These are phyloP conservation scores for Parietichytrium sp. DNA, from an alignment of 108 stramenopile genomes.

Conservation along the genomic window DNA sequence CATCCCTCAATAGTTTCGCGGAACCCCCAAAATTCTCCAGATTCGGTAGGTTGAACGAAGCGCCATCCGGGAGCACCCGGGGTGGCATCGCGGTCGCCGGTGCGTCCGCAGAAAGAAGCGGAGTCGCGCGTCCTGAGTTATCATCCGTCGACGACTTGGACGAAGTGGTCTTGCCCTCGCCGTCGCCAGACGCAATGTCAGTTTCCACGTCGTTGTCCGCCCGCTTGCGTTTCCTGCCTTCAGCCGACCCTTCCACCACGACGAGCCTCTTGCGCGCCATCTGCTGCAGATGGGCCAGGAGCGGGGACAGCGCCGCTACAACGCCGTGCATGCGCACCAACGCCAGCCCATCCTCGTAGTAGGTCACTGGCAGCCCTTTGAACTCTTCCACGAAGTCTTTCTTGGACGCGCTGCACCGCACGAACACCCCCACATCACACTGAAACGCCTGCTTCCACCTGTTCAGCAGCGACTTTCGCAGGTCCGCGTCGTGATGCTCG, in stretches of 20 bases:
- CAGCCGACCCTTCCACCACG: neutral
- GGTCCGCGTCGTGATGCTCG: constrained; percentile 32
- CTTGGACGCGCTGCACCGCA: neutral
- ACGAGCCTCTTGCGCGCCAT: neutral
- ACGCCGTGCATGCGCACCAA: constrained; percentile 29
- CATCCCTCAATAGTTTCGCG: neutral
- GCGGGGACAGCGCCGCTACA: constrained; percentile 6
- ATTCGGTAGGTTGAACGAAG: neutral
- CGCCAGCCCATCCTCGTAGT: constrained; percentile 16
- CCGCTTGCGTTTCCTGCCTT: too few species aligned
- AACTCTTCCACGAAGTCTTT: constrained; percentile 14
- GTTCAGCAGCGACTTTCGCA: neutral
- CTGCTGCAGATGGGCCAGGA: neutral
- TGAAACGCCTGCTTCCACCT: neutral
- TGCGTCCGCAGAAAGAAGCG: neutral
- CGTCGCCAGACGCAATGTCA: neutral
- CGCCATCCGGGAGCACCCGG: neutral
- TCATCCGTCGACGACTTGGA: neutral
- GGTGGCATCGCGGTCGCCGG: neutral
- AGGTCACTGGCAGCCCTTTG: constrained; percentile 19
- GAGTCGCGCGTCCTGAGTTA: neutral
- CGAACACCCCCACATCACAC: constrained; percentile 6
- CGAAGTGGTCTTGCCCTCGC: neutral
- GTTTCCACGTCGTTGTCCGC: neutral
- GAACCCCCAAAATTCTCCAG: neutral